Percentiles rank a stretch among this genome's conserved stretches.
phyloP scores from a whole-genome alignment of 2,329 filamentous ascomycete species.

The Fusarium sp. region DNA sequence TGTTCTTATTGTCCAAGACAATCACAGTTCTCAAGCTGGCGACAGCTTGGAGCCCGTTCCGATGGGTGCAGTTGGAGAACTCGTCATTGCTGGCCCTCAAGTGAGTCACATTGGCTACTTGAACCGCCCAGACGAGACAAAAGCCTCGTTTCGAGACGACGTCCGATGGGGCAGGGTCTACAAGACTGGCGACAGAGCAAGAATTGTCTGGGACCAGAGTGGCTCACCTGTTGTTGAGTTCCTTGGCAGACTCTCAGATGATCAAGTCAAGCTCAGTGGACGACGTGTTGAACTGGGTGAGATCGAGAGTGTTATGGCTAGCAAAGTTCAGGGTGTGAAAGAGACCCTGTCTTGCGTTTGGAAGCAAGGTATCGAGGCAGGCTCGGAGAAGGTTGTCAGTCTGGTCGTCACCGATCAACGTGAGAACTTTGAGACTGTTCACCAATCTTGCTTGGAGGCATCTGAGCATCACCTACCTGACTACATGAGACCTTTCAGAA shows the following conservation, averaged over 20 bases:
- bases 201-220: constrained; percentile 1
- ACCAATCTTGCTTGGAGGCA: background rate
- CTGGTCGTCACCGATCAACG: background rate
- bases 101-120: constrained; percentile 18
- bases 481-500: constrained; percentile 30
- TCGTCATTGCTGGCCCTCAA: constrained; percentile 18
- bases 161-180: background rate
- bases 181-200: constrained; percentile 19
- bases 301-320: constrained; percentile 19
- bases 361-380: background rate
- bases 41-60: background rate
- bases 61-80: constrained; percentile 19
- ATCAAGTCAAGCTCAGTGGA: constrained; percentile 30
- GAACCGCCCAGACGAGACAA: constrained; percentile 22
- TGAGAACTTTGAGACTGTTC: background rate
- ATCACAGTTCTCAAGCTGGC: fast-evolving
- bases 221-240: constrained; percentile 11
- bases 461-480: constrained; percentile 2
- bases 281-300: constrained; percentile 28
- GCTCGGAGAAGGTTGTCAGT: constrained; percentile 23
- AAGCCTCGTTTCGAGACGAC: background rate
- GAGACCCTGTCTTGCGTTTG: constrained; percentile 13
- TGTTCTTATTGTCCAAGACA: background rate
- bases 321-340: background rate
- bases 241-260: constrained; percentile 24